phyloP scores from a whole-genome alignment of 805 yeast species.

The Spathaspora boniae region DNA sequence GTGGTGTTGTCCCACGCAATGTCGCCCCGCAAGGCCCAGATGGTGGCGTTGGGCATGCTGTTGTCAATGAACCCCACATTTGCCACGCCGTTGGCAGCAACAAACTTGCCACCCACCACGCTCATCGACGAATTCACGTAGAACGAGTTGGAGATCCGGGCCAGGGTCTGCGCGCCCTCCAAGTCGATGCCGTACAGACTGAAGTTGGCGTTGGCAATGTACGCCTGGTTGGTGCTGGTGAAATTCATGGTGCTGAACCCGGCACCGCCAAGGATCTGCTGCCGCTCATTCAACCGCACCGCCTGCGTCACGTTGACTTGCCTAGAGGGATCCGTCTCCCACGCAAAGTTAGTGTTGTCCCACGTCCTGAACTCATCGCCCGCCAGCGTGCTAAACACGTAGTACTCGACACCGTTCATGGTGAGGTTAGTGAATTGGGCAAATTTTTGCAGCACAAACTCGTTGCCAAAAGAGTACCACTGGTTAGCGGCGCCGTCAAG shows the following conservation, averaged over 20 bases:
- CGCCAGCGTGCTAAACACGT: conserved; percentile 33
- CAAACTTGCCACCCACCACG: conserved; percentile 60
- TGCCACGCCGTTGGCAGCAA: conserved; percentile 14
- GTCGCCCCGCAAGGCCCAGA: conserved; percentile 19
- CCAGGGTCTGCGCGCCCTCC: conserved; percentile 11
- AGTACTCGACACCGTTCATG: conserved; percentile 37
- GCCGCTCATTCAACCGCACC: conserved; percentile 17
- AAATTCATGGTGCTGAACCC: conserved; percentile 33
- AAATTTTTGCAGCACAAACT: conserved; percentile 18
- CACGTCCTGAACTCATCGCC: conserved; percentile 29
- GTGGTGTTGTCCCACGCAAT: conserved; percentile 24
- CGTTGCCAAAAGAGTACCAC: conserved; percentile 44
- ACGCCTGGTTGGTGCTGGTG: conserved; percentile 25
- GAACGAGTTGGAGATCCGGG: conserved; percentile 28
- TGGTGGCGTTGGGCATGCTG: conserved; percentile 13
- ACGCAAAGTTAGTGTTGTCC: conserved; percentile 35
- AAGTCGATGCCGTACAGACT: conserved; percentile 16
- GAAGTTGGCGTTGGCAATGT: conserved; percentile 17
- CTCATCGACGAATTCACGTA: conserved; percentile 48
- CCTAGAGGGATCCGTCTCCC: conserved; percentile 30
- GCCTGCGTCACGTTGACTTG: conserved; percentile 31
- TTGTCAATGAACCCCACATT: conserved; percentile 31
- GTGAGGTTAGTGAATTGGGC: conserved; percentile 33
- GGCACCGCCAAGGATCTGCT: conserved; percentile 34
- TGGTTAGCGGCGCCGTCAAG: conserved; percentile 33